A percentile compares a stretch with the other conserved stretches of the same genome.
Evolutionary conservation across 2,329 filamentous ascomycete genomes (phyloP).

Genomic region (Hypocreales sp.): DNA sequence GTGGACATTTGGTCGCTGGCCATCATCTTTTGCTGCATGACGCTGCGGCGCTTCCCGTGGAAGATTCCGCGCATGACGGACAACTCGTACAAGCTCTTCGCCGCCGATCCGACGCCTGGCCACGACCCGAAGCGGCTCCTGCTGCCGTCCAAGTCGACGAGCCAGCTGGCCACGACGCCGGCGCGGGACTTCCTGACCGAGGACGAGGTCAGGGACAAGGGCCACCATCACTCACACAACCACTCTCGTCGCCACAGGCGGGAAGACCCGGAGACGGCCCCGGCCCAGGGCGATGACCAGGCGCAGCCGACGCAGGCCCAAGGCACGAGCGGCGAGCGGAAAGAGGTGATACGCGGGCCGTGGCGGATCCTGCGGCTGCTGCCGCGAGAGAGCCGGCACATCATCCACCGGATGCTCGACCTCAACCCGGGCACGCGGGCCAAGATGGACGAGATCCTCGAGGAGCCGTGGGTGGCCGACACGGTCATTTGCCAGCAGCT

Average conservation of each 20-base stretch:
- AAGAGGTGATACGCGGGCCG: slow-evolving; percentile 77
- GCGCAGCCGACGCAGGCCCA: slow-evolving; percentile 2
- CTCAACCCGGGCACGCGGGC: slow-evolving; percentile 72
- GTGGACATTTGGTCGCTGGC: slow-evolving; percentile 97
- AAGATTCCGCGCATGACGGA: slow-evolving; percentile 85
- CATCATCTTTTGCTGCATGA: slow-evolving; percentile 99
- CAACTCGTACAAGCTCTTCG: slow-evolving; percentile 89
- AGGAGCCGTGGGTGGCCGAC: slow-evolving; percentile 80
- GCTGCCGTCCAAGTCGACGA: slow-evolving; percentile 26
- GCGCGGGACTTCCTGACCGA: slow-evolving; percentile 23
- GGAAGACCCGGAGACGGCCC: slow-evolving; percentile 2
- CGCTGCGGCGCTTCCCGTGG: slow-evolving; percentile 86
- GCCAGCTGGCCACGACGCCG: slow-evolving; percentile 23
- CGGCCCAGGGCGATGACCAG: slow-evolving; percentile 3
- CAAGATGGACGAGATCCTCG: slow-evolving; percentile 70
- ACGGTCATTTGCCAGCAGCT: slow-evolving; percentile 74
- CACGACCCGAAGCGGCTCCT: slow-evolving; percentile 41
- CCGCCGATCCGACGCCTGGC: slow-evolving; percentile 67
- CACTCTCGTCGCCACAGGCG: slow-evolving; percentile 2
- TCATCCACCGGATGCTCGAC: slow-evolving; percentile 86
- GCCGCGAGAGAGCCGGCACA: slow-evolving; percentile 76
- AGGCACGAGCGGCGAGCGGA: slow-evolving; percentile 30
- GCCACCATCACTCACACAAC: slow-evolving; percentile 4
- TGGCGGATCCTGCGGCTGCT: slow-evolving; percentile 79
- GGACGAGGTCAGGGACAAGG: slow-evolving; percentile 13